Base-by-base conservation (phyloP, 768 basidiomycete genomes). In the Vararia minispora region DNA sequence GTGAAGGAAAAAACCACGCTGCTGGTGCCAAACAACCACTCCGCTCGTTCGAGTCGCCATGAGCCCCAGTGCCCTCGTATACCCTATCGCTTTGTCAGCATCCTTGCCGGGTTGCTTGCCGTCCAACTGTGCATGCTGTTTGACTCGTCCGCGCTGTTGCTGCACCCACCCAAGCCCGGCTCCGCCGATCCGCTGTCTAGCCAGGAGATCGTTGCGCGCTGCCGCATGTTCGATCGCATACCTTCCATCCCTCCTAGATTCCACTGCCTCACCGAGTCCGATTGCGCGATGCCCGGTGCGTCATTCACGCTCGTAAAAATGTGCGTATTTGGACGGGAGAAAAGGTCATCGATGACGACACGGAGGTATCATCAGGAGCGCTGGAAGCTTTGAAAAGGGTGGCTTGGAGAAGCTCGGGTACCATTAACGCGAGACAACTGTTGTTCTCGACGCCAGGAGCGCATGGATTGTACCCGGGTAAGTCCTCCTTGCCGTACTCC, bases 271-370 rank as follows among this genome's bases (percentile, higher is more conserved):
- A 55, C 57, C 5, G 53, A 60, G 32, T 85, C 80, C 8, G 83
- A 86, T 53, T 66, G 84, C 4, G 84, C 73, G 48, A 74, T 64
- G 7, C 61, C 60, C 2, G 80, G 76, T 2, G 81, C 85, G 3
- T 64, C 63, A 35, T 64, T 84, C 1, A 65, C 73, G 5, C 62
- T 83, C 34, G 69, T 91, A 70, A 65, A 54, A 83, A 88, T 45
- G 88, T 77, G 20, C 84, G 65, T 21, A 70, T 94, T 44, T 92
- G 89, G 89, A 91, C 87, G 1, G 86, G 87, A 6, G 54, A 58
- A 17, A 52, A 74, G 20, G 74, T 81, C 28, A 87, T 87, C 1
- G 73, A 73, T 2, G 64, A 80, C 42, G 65, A 88, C 20, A 37
- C 46, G 72, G 70, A 35, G 83, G 81, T 5, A 47, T 86, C 14